phyloP scores from a whole-genome alignment of 306 rosid species.

The Luffa aegyptiaca region DNA sequence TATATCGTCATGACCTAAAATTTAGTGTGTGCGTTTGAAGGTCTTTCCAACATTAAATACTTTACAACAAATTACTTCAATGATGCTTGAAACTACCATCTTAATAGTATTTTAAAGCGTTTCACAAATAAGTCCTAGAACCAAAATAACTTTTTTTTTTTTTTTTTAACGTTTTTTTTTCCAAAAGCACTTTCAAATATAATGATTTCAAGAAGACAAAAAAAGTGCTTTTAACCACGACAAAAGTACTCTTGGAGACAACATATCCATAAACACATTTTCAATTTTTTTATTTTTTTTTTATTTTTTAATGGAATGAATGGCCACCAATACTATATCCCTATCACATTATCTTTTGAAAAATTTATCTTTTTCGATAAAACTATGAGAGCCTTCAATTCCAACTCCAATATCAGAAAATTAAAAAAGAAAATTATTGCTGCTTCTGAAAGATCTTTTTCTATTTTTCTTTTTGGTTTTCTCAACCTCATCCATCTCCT shows the following conservation, averaged over 20 bases:
- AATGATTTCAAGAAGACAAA: background rate
- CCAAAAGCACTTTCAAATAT: no score
- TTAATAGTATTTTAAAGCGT: no score
- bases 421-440: background rate
- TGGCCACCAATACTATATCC: background rate
- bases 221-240: background rate
- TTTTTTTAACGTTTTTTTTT: no score
- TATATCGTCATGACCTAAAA: no score
- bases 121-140: no score
- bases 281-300: no score
- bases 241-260: no score
- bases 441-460: background rate
- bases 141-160: no score
- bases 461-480: background rate
- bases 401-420: background rate
- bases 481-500: background rate
- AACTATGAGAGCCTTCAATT: background rate
- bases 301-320: background rate
- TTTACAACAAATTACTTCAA: no score
- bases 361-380: background rate
- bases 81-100: no score
- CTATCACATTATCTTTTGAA: background rate
- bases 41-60: no score
- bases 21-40: no score
- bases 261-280: background rate